These are phyloP conservation scores for Actinidia polygama DNA, from an alignment of 179 eudicot species.

Conservation along the genomic window DNA sequence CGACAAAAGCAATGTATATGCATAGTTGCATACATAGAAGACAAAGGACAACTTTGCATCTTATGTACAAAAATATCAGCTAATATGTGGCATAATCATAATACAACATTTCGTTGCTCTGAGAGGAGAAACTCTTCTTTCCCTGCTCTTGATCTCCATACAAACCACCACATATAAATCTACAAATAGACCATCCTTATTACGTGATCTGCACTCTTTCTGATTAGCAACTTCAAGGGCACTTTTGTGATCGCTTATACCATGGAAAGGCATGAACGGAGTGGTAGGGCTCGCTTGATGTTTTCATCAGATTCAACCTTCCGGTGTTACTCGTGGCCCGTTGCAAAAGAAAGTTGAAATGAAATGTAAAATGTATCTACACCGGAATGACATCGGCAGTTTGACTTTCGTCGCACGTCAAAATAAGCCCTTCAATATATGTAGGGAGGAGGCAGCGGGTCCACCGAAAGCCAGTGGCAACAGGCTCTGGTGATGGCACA, in stretches of 20 bases:
- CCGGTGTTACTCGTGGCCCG: constrained; percentile 32
- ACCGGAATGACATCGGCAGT: constrained; percentile 83
- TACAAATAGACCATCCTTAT: not conserved
- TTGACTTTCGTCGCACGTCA: constrained; percentile 83
- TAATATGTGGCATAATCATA: not conserved
- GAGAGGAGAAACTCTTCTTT: constrained; percentile 13
- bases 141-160: not conserved
- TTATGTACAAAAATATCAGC: constrained; percentile 24
- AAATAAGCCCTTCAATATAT: constrained; percentile 73
- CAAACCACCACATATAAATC: constrained; percentile 8
- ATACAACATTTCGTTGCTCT: constrained; percentile 13
- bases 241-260: not conserved
- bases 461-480: constrained; percentile 84
- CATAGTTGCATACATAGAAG: not conserved
- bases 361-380: constrained; percentile 36
- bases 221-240: constrained; percentile 18
- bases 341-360: constrained; percentile 8
- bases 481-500: constrained; percentile 81
- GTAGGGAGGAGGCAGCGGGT: constrained; percentile 81
- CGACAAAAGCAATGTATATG: not conserved
- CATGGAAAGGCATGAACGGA: constrained; percentile 31
- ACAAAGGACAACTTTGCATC: not conserved
- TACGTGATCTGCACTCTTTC: not conserved
- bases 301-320: constrained; percentile 17
- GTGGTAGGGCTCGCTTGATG: not conserved